Evolutionary conservation across 768 basidiomycete genomes (phyloP).

Genomic region (Amanita jacksonii): DNA sequence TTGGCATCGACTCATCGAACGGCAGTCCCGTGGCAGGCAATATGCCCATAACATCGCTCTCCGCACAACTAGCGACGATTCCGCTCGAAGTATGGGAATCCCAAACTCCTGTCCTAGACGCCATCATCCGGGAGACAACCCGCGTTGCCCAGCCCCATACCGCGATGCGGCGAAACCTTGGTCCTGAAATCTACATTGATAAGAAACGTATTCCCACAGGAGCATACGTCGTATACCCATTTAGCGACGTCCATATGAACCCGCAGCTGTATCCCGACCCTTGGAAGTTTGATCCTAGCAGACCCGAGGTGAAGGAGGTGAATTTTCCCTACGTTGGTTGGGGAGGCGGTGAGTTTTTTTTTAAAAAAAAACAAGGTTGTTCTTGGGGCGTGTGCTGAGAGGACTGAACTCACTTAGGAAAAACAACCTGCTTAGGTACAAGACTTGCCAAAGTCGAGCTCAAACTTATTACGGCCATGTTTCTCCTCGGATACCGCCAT

Average conservation of each 20-base stretch:
- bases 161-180: conserved; percentile 73
- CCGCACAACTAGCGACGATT: conserved; percentile 43
- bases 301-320: conserved; percentile 32
- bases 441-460: conserved; percentile 67
- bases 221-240: conserved; percentile 70
- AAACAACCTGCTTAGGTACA: conserved; percentile 61
- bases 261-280: conserved; percentile 65
- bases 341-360: conserved; percentile 58
- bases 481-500: conserved; percentile 56
- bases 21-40: too few species aligned
- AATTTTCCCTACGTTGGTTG: conserved; percentile 64
- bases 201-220: conserved; percentile 63
- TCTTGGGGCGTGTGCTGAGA: conserved; percentile 6
- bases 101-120: conserved; percentile 60
- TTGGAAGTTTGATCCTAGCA: conserved; percentile 65
- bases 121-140: conserved; percentile 67
- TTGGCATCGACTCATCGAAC: conserved; percentile 19
- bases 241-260: conserved; percentile 72
- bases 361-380: conserved; percentile 9
- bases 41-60: conserved; percentile 26
- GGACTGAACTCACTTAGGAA: conserved; percentile 46
- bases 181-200: conserved; percentile 61
- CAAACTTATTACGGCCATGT: conserved; percentile 60
- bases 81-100: conserved; percentile 65
- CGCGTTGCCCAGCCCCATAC: conserved; percentile 73